Evolutionary conservation across 2,329 filamentous ascomycete genomes (phyloP), one percentile per base, ranked within the genome.

Genomic region (Didymella keratinophila): DNA sequence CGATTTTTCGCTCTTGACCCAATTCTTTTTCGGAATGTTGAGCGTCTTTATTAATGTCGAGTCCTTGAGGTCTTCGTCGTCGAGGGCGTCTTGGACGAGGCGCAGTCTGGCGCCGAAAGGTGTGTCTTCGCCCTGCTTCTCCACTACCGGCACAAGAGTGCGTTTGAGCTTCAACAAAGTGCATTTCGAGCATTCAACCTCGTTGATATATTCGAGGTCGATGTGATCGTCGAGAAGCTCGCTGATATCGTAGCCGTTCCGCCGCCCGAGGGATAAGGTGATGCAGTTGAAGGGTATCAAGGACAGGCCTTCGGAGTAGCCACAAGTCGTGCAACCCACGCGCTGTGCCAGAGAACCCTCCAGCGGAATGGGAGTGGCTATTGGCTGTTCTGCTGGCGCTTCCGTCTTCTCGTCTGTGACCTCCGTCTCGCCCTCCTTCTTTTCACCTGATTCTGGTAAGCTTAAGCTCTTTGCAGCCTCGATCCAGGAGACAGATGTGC

Each of bases 231-330:
- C 89, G 20, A 99, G 79, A 54, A 92, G 89, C 58, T 95, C 89
- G 56, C 88, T 87, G 0, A 98, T 79, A 60, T 92, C 86, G 70
- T 93, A 91, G 18, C 84, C 80, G 23, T 52, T 57, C 63, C 82
- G 83, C 46, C 83, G 79, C 1, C 90, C 91, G 1, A 98, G 85
- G 34, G 89, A 92, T 0, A 98, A 85, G 0, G 94, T 97, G 45
- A 98, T 80, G 71, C 93, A 97, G 72, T 95, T 97, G 82, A 98
- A 98, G 0, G 93, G 92, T 20, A 92, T 96, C 79, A 98, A 86
- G 1, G 91, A 93, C 14, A 97, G 82, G 1, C 93, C 93, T 68
- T 97, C 93, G 0, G 92, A 93, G 77, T 91, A 90, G 8, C 92
- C 92, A 73, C 95, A 99, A 44, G 83, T 83, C 54, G 91, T 89